These are phyloP conservation scores for Alternaria incomplexa DNA, from an alignment of 2,329 filamentous ascomycete species.

Conservation along the genomic window DNA sequence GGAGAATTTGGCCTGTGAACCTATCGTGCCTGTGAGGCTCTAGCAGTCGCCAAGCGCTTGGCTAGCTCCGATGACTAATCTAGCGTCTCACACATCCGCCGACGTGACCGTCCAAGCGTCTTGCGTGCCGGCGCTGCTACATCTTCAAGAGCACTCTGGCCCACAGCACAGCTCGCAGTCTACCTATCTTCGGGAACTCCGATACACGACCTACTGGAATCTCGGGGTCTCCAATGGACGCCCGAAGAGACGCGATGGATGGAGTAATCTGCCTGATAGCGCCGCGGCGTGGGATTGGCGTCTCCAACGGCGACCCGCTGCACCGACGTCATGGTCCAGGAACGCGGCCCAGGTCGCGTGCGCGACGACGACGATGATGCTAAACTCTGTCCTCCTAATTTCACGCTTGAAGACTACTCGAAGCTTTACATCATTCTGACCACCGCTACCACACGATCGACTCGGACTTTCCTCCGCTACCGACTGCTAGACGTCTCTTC, in stretches of 20 bases:
- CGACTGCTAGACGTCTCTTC: background rate
- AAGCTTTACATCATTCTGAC: background rate
- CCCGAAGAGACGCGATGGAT: background rate
- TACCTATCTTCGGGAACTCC: background rate
- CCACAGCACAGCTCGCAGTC: background rate
- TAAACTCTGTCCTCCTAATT: background rate
- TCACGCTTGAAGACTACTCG: background rate
- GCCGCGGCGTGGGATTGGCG: slow-evolving; percentile 13
- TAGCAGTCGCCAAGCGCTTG: background rate
- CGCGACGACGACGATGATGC: slow-evolving; percentile 3
- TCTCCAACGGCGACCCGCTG: background rate
- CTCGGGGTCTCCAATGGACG: background rate
- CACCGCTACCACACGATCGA: background rate
- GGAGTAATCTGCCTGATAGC: background rate
- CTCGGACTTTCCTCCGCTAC: background rate
- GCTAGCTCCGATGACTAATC: background rate
- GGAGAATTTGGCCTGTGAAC: background rate
- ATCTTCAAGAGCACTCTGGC: background rate
- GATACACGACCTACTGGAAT: background rate
- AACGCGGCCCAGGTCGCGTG: slow-evolving; percentile 15
- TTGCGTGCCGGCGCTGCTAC: background rate
- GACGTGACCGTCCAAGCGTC: background rate
- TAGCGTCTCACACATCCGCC: background rate
- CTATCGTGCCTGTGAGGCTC: background rate
- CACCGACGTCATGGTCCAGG: slow-evolving; percentile 14